Base-by-base conservation (phyloP, 2,329 filamentous ascomycete species). In the Scopulariopsis brevicaulis region DNA sequence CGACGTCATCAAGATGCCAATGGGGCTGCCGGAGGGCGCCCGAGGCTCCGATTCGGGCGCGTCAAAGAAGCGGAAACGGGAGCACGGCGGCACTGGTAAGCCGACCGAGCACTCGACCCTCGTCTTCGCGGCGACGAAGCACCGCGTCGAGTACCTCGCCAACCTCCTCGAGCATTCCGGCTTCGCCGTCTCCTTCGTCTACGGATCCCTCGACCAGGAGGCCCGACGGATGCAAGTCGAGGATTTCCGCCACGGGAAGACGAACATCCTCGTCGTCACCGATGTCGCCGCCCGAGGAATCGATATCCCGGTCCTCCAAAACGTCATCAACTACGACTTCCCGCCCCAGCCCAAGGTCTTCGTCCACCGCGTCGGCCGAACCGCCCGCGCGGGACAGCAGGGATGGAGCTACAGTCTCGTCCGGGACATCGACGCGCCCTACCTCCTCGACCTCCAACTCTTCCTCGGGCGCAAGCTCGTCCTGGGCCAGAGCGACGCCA, bases 311-410 rank as follows among this genome's bases (percentile, higher is more conserved):
- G 82, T 96, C 53, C 79, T 99, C 40, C 92, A 90, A 59, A 97
- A 99, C 68, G 94, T 99, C 60, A 93, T 99, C 76, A 97, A 99
- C 76, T 99, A 96, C 72, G 93, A 97, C 68, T 99, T 99, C 63
- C 93, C 94, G 3, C 89, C 93, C 1, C 94, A 97, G 66, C 90
- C 94, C 22, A 99, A 99, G 73, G 85, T 99, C 50, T 99, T 95
- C 66, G 88, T 99, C 32, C 94, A 99, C 72, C 86, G 94, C 68
- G 94, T 99, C 53, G 94, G 94, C 65, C 86, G 94, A 73, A 99
- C 95, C 28, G 95, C 94, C 48, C 85, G 94, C 81, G 95, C 95
- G 52, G 94, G 93, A 15, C 86, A 90, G 65, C 84, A 87, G 63
- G 94, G 94, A 62, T 97, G 94, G 94, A 89, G 87, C 73, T 99